Base-by-base conservation (phyloP, 495 filamentous ascomycete genomes). In the Aspergillus asperescens region DNA sequence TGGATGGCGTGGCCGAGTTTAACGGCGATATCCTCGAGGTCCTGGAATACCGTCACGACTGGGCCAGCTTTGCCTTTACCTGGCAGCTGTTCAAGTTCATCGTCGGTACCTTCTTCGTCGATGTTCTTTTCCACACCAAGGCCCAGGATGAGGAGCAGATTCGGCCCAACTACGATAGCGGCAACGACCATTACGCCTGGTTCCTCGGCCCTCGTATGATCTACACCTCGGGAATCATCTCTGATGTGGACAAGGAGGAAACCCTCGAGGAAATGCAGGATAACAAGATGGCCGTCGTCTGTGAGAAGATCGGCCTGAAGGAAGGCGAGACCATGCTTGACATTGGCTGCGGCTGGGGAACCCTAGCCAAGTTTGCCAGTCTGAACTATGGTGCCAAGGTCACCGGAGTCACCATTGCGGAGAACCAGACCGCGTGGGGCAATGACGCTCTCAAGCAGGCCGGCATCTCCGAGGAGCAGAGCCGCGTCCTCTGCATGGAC, bases 101-200 rank as follows among this genome's bases (percentile, higher is more conserved):
- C 71, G 66, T 87, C 39, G 80, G 80, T 27, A 81, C 81, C 49
- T 83, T 85, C 70, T 76, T 87, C 42, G 83, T 83, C 9, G 83
- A 87, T 64, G 70, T 85, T 53, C 74, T 87, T 51, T 71, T 86
- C 68, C 83, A 87, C 67, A 80, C 82, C 50, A 74, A 81, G 45
- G 84, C 81, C 55, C 83, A 87, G 69, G 83, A 87, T 53, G 83
- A 87, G 69, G 83, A 87, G 69, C 83, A 87, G 71, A 82, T 87
- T 38, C 83, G 83, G 59, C 82, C 85, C 62, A 83, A 87, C 71
- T 87, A 87, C 59, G 83, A 87, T 71, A 81, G 83, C 39, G 83
- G 83, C 59, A 83, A 87, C 59, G 83, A 87, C 66, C 86, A 86
- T 72, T 87, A 87, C 67, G 80, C 79, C 63, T 87, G 83, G 82